Evolutionary conservation across 345 rosid species (phyloP).

Genomic region (Gossypium thurberi): DNA sequence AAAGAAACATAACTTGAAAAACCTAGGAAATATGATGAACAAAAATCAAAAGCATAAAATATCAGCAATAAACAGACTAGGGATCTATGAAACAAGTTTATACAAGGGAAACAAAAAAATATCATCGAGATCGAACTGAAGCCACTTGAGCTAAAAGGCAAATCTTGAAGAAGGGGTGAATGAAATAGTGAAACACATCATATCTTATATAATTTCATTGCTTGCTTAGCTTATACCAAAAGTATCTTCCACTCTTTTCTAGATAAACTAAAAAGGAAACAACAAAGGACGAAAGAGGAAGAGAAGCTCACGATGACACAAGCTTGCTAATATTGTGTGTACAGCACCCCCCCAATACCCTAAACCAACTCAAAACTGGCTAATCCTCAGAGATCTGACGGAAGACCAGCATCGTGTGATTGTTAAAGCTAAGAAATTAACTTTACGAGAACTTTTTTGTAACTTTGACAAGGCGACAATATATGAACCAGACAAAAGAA

Average conservation of each 20-base stretch:
- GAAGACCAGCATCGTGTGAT: constrained; percentile 6
- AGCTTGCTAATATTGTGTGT: constrained; percentile 22
- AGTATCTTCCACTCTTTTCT: constrained; percentile 18
- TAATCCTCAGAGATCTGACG: constrained; percentile 30
- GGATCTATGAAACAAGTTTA: neutral
- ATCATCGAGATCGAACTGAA: constrained; percentile 8
- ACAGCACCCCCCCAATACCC: neutral
- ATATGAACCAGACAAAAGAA: constrained; percentile 27
- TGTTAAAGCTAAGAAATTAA: neutral
- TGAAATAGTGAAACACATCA: constrained; percentile 6
- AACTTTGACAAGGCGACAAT: constrained; percentile 13
- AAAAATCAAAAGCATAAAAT: neutral
- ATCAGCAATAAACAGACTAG: neutral
- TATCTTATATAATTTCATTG: neutral
- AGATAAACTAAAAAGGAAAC: neutral
- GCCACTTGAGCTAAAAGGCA: neutral
- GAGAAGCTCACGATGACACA: constrained; percentile 12
- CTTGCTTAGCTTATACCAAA: constrained; percentile 30
- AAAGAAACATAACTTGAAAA: neutral
- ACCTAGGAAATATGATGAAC: neutral
- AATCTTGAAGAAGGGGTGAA: neutral
- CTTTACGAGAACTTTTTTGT: constrained; percentile 9
- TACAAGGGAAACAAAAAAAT: neutral
- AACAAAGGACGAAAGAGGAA: constrained; percentile 9
- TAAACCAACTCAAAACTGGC: constrained; percentile 8